A percentile compares a stretch with the other conserved stretches of the same genome.
Conservation (phyloP, 768 basidiomycete species). For the Cystofilobasidium capitatum region DNA sequence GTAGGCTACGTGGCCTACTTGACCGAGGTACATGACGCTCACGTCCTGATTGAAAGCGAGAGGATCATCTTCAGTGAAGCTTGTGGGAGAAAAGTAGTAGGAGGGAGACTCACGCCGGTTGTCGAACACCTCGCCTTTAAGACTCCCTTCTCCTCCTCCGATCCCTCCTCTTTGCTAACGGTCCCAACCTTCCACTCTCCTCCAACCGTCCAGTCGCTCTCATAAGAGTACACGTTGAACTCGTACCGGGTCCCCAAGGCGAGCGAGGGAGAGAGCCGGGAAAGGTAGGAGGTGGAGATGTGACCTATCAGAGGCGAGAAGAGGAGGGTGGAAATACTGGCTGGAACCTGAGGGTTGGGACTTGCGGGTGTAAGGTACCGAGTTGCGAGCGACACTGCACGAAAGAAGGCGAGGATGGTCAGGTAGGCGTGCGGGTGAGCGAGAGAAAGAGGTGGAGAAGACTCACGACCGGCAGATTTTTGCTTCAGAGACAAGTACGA, state of each 20-base stretch:
- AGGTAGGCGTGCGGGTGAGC: background rate
- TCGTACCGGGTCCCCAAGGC: slow-evolving; percentile 79
- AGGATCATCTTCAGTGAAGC: background rate
- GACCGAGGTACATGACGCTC: background rate
- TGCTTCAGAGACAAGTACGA: slow-evolving; percentile 89
- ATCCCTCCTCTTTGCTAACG: slow-evolving; percentile 29
- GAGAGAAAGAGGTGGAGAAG: background rate
- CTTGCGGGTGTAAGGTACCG: slow-evolving; percentile 91
- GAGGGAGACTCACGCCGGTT: background rate
- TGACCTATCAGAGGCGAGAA: slow-evolving; percentile 97
- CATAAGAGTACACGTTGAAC: slow-evolving; percentile 93
- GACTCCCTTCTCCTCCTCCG: slow-evolving; percentile 5
- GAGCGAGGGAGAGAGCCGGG: slow-evolving; percentile 73
- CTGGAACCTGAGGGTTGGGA: slow-evolving; percentile 24
- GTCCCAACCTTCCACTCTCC: slow-evolving; percentile 88
- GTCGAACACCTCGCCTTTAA: background rate
- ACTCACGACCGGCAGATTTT: slow-evolving; percentile 77
- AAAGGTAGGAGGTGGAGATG: slow-evolving; percentile 80
- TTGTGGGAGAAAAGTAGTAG: background rate
- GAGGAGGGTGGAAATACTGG: slow-evolving; percentile 62
- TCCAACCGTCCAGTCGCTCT: slow-evolving; percentile 91
- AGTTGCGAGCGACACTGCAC: slow-evolving; percentile 78
- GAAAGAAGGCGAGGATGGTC: background rate
- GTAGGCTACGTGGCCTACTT: background rate
- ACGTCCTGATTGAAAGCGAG: background rate